Evolutionary conservation across 345 rosid genomes (phyloP).

Genomic region (Capsella bursapastoris): DNA sequence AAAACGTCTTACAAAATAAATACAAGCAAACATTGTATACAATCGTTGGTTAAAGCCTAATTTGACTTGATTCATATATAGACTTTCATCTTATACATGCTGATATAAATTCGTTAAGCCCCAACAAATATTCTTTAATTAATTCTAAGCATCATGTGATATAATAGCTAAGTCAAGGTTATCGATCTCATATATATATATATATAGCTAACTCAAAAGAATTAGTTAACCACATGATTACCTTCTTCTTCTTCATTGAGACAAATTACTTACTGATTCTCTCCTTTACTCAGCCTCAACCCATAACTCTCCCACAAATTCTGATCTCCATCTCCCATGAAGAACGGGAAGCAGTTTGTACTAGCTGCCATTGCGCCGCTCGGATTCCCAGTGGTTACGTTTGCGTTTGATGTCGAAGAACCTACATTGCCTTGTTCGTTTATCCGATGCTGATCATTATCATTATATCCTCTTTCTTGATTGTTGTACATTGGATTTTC

Average conservation of each 20-base stretch:
- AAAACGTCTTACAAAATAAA: conserved; percentile 17
- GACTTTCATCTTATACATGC: conserved; percentile 21
- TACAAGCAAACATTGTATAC: conserved; percentile 23
- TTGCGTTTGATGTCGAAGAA: conserved; percentile 58
- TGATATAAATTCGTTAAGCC: conserved; percentile 33
- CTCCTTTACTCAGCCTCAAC: conserved; percentile 76
- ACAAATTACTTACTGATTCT: conserved; percentile 44
- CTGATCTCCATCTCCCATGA: conserved; percentile 75
- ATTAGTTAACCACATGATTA: conserved; percentile 40
- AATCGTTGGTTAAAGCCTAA: conserved; percentile 32
- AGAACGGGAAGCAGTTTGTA: conserved; percentile 70
- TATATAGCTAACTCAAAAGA: conserved; percentile 43
- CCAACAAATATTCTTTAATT: conserved; percentile 20
- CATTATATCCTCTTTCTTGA: conserved; percentile 50
- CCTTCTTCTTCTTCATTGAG: conserved; percentile 20
- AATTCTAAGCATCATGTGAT: conserved; percentile 31
- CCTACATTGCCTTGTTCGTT: conserved; percentile 47
- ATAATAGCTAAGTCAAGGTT: conserved; percentile 40
- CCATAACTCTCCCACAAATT: conserved; percentile 86
- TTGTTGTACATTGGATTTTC: conserved; percentile 48
- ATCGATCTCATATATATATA: not conserved
- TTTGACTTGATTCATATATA: conserved; percentile 4
- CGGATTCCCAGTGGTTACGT: conserved; percentile 47
- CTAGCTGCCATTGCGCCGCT: conserved; percentile 58
- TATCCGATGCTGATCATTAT: conserved; percentile 45